Base-by-base conservation (phyloP, 1,284 basidiomycete species). In the Limonomyces culmigenus region DNA sequence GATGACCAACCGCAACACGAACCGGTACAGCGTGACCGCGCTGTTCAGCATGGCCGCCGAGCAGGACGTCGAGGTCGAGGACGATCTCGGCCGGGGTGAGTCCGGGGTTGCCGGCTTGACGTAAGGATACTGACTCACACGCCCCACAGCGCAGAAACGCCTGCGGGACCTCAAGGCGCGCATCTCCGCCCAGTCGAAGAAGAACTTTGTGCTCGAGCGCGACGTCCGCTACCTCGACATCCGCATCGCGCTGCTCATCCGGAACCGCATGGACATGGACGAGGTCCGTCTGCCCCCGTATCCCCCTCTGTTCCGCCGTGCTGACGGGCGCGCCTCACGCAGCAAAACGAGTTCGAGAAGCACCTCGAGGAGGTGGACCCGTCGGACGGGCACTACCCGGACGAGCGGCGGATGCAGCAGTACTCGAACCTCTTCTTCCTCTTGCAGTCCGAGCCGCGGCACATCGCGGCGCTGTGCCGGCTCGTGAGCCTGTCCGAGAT, bases 391-490 rank as follows among this genome's bases (percentile, higher is more conserved):
- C 74, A 85, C 45, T 89, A 81, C 53, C 83, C 92, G 15, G 93
- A 97, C 55, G 88, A 97, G 58, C 79, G 87, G 50, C 87, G 81
- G 56, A 63, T 89, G 13, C 74, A 93, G 56, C 89, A 93, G 60
- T 99, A 99, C 56, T 89, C 88, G 44, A 98, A 98, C 56, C 70
- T 99, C 40, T 99, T 98, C 64, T 98, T 97, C 68, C 74, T 98
- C 35, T 75, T 98, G 23, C 95, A 98, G 53, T 89, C 86, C 30
- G 95, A 99, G 52, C 95, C 95, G 12, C 74, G 92, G 36, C 95
- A 98, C 56, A 83, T 97, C 47, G 95, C 95, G 25, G 76, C 86
- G 17, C 73, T 99, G 30, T 98, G 95, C 52, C 80, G 95, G n/a
- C 78, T 98, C 39, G 95, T 98, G 57, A 88, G 81, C 45, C 61